phyloP scores from a whole-genome alignment of 192 early-diverging fungal genomes.

The Coemansia umbellata region DNA sequence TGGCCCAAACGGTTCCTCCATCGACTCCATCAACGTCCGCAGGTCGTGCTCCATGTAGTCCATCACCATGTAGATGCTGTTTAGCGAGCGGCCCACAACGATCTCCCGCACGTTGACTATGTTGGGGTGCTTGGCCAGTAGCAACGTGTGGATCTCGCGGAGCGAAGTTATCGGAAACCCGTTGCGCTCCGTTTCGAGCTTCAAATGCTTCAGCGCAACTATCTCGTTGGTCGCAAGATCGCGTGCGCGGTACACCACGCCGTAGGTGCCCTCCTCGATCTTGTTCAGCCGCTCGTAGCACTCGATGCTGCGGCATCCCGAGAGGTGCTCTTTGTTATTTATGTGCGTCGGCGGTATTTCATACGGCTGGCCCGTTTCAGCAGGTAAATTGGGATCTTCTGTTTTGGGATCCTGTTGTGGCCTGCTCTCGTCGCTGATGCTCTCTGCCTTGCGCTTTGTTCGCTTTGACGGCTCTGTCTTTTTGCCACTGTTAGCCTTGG shows the following conservation, averaged over 20 bases:
- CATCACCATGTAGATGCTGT: conserved; percentile 94
- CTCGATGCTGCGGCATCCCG: conserved; percentile 29
- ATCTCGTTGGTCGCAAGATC: conserved; percentile 76
- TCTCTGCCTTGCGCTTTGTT: neutral
- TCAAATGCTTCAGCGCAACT: conserved; percentile 73
- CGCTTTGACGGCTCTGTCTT: neutral
- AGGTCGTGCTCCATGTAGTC: conserved; percentile 96
- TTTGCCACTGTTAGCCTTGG: neutral
- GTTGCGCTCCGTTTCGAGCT: conserved; percentile 71
- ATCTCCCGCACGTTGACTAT: conserved; percentile 81
- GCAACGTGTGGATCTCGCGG: conserved; percentile 72
- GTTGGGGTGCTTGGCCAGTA: conserved; percentile 76
- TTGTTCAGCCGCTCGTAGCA: conserved; percentile 91
- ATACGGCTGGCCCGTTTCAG: too few relatives aligned
- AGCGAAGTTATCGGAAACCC: conserved; percentile 79
- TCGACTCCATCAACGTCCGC: conserved; percentile 83
- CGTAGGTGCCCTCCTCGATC: conserved; percentile 96
- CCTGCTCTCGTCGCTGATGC: neutral
- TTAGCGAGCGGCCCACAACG: conserved; percentile 55
- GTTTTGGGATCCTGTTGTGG: neutral
- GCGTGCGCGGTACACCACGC: conserved; percentile 90
- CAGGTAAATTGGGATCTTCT: too few relatives aligned
- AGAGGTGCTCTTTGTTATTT: conserved; percentile 1
- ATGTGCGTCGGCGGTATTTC: neutral
- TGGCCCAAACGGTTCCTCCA: conserved; percentile 73